Conservation (phyloP, 495 filamentous ascomycete genomes). For the Cercophora newfieldiana region DNA sequence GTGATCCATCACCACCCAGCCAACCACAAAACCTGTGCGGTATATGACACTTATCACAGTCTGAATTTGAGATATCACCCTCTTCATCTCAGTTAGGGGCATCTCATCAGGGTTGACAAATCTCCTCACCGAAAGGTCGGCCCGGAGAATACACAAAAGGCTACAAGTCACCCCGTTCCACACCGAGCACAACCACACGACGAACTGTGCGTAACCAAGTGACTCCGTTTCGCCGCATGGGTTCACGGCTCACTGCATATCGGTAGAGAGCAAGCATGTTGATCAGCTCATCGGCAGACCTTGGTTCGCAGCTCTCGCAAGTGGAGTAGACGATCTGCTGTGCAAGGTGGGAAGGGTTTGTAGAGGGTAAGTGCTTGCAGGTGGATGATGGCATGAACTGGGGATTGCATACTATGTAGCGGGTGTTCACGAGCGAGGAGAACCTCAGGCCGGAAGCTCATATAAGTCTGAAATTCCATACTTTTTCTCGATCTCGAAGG, state of each 20-base stretch:
- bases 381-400: background rate
- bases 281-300: background rate
- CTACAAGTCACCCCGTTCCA: background rate
- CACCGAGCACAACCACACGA: background rate
- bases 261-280: background rate
- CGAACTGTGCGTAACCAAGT: background rate
- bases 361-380: background rate
- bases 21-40: too few species aligned
- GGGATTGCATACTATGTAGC: background rate
- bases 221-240: background rate
- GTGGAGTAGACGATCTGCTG: background rate
- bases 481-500: too few species aligned
- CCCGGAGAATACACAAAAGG: background rate
- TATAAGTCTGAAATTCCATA: too few species aligned
- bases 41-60: too few species aligned
- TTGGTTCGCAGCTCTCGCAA: background rate
- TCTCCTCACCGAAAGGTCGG: background rate
- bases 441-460: too few species aligned
- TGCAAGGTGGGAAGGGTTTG: background rate
- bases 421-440: background rate
- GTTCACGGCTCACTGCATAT: background rate
- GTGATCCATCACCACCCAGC: too few species aligned
- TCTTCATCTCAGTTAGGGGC: too few species aligned
- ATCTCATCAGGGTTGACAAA: too few species aligned
- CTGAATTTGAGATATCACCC: too few species aligned